A percentile compares a stretch with the other conserved stretches of the same genome.
Conservation (phyloP, 2,329 filamentous ascomycete species). For the Fusarium papillatum region DNA sequence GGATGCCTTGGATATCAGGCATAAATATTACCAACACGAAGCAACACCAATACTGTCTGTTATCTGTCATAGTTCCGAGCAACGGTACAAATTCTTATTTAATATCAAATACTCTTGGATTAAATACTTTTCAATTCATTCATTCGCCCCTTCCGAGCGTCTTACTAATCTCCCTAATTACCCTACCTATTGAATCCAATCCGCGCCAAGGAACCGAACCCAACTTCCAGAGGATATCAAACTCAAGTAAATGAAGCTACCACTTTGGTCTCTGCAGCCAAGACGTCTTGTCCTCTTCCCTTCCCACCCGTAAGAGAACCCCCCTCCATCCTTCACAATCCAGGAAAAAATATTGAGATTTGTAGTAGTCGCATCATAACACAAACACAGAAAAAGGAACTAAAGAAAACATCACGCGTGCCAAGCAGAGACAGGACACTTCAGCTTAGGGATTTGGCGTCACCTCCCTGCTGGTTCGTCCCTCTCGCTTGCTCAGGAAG, state of each 20-base stretch:
- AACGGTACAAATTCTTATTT: neutral
- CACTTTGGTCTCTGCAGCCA: constrained; percentile 4
- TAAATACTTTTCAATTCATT: constrained; percentile 20
- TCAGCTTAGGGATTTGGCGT: constrained; percentile 51
- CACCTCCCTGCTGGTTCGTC: constrained; percentile 58
- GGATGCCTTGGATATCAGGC: constrained; percentile 4
- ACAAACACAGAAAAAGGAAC: constrained; percentile 22
- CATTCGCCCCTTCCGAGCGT: constrained; percentile 30
- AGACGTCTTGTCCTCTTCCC: neutral
- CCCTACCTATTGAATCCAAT: constrained; percentile 22
- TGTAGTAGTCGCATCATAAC: constrained; percentile 19
- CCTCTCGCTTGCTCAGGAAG: constrained; percentile 68
- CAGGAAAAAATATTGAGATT: constrained; percentile 28
- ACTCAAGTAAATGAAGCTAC: constrained; percentile 14
- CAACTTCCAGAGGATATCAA: constrained; percentile 31
- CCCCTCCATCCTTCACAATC: neutral
- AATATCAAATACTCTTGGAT: neutral
- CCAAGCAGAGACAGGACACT: neutral
- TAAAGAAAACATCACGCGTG: constrained; percentile 8
- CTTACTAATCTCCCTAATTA: constrained; percentile 13
- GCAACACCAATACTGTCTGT: neutral
- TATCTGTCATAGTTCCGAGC: neutral
- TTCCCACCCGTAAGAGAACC: constrained; percentile 21
- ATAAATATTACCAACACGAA: neutral
- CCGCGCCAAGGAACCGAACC: constrained; percentile 31